Base-by-base conservation (phyloP, 805 yeast genomes). In the Lipomyces mesembrius region DNA sequence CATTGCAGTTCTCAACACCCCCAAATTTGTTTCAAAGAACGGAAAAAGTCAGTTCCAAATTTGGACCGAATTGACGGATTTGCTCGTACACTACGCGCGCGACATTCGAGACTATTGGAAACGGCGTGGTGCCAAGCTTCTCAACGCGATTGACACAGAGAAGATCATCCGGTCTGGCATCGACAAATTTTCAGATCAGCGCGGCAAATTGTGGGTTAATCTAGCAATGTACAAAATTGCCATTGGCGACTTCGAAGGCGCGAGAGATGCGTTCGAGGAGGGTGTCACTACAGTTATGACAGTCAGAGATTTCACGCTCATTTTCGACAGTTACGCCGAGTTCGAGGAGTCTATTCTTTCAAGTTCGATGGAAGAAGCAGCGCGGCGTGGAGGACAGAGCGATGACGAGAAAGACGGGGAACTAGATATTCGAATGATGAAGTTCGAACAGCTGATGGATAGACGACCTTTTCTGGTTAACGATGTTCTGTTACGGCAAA, bases 401-500 rank as follows among this genome's bases (percentile, higher is more conserved):
- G 61, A 56, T 14, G 58, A 29, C 12, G 29, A 62, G 75, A 17
- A 74, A 7, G 74, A 78, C 12, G 71, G 72, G 25, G 80, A 81
- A 35, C 71, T 86, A 7, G 85, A 83, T 54, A 73, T 83, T 29
- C 75, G 82, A 17, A 75, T 89, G 76, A 77, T 75, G 20, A 76
- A 77, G 58, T 84, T 88, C 69, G 90, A 88, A 68, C 76, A 78
- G 27, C 76, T 92, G 29, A 74, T 91, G 70, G 82, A 83, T n/a
- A 74, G 83, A 14, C 82, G 95, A 69, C 82, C 84, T 0, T 75
- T 89, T 39, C 75, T 88, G 56, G 72, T 90, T 12, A 91, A 85
- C 74, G 96, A 91, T 73, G 86, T 91, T 35, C 80, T 84, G 66
- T 72, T 92, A 4, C 81, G 89, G 54, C 88, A 86, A 71, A 84